Evolutionary conservation across 148 eudicot genomes (phyloP).

Genomic region (Arctostaphylos glauca): DNA sequence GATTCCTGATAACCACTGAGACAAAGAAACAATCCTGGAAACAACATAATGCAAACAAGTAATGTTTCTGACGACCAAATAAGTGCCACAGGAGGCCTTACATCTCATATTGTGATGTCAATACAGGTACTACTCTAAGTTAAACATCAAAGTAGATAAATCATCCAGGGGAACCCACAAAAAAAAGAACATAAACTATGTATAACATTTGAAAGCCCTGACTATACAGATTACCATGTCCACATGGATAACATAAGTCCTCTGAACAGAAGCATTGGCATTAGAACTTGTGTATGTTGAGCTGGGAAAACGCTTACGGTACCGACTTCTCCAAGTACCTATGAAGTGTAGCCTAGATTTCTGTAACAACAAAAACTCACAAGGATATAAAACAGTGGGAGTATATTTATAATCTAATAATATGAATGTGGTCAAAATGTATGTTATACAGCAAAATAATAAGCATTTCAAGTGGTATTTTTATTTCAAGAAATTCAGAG

Average conservation of each 20-base stretch:
- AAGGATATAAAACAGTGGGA: background rate
- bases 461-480: background rate
- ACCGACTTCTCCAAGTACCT: slow-evolving; percentile 96
- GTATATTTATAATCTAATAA: background rate
- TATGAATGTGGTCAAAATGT: background rate
- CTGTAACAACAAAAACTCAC: slow-evolving; percentile 38
- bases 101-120: background rate
- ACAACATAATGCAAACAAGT: slow-evolving; percentile 7
- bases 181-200: background rate
- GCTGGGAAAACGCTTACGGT: slow-evolving; percentile 68
- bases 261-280: slow-evolving; percentile 34
- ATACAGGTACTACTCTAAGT: background rate
- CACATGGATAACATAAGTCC: slow-evolving; percentile 62
- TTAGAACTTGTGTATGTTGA: slow-evolving; percentile 29
- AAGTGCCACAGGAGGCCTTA: background rate
- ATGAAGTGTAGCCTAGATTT: slow-evolving; percentile 92
- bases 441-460: background rate
- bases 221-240: slow-evolving; percentile 68
- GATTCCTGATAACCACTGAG: slow-evolving; percentile 75
- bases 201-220: background rate
- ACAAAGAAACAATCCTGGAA: slow-evolving; percentile 96
- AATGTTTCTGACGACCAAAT: background rate
- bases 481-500: background rate
- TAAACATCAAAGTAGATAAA: slow-evolving; percentile 13
- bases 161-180: background rate